A percentile compares a stretch with the other conserved stretches of the same genome.
Conservation (phyloP, 495 filamentous ascomycete species). For the Apodospora peruviana region DNA sequence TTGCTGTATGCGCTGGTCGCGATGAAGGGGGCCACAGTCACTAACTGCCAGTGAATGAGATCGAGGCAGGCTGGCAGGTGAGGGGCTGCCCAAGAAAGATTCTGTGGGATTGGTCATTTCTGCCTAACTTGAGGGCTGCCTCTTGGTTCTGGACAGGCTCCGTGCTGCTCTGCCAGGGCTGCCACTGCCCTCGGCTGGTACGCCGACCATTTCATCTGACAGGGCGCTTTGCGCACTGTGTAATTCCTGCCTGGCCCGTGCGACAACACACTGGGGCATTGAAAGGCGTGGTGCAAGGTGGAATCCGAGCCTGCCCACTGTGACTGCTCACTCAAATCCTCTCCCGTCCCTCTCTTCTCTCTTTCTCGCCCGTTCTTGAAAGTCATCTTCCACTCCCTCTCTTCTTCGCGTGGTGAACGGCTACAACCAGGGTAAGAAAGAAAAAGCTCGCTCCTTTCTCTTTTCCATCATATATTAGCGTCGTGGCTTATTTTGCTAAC, state of each 20-base stretch:
- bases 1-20: background rate
- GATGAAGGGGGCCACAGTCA: too few species aligned
- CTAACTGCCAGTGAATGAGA: constrained; percentile 1
- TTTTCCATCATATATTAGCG: background rate
- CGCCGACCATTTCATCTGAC: background rate
- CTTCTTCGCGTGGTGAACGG: constrained; percentile 8
- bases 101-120: constrained; percentile 14
- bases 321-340: constrained; percentile 10
- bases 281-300: background rate
- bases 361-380: constrained; percentile 13
- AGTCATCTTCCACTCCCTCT: constrained; percentile 2
- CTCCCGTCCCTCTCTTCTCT: constrained; percentile 11
- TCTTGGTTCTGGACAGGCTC: background rate
- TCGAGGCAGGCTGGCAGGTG: constrained; percentile 1
- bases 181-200: too few species aligned
- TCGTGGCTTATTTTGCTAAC: constrained; percentile 1
- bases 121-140: constrained; percentile 9
- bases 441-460: constrained; percentile 2
- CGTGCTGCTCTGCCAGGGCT: background rate
- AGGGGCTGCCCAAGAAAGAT: background rate
- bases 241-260: background rate
- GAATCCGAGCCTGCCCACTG: constrained; percentile 4
- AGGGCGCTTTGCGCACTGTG: constrained; percentile 14
- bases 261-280: constrained; percentile 11
- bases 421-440: constrained; percentile 16